Evolutionary conservation across 331 rosid species (phyloP), one percentile per base, ranked within the genome.

Genomic region (Spiraea crenata): DNA sequence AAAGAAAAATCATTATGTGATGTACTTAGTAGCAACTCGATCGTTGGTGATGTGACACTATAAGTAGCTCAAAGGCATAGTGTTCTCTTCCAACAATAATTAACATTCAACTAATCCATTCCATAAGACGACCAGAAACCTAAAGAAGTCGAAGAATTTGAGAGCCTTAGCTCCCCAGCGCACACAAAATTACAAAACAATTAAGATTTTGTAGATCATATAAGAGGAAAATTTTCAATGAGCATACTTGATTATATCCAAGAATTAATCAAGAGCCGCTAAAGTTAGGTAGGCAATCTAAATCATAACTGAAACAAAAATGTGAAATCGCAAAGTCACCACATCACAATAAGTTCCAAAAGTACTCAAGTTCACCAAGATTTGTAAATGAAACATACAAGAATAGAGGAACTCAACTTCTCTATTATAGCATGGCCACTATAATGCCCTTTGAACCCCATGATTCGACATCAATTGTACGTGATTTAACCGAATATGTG

Each of bases 401-500:
- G 57, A 65, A 65, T 34, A 15, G 48, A 65, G 57, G 70, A 61
- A 46, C 69, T 17, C 54, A 63, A 63, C 65, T 59, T 41, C 37
- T 2, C 65, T 37, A 6, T 37, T 59, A 37, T 7, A 9, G 19
- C 46, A 16, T 38, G 46, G 38, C 6, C 6, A 62, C 67, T 5
- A 17, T 42, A 17, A 41, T 63, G 51, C n/a, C 51, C 17, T 63
- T 41, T 44, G 39, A 31, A 19, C 38, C 37, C 37, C 52, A 11
- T 42, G 38, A 63, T 63, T 42, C 39, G 68, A 63, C 68, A 63
- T 42, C 39, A 1, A 63, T 41, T 19, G 12, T 9, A 45, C 49
- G 49, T 45, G 49, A 5, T 25, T 0, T 25, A 25, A 25, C 49
- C 12, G 3, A 12, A 14, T 48, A 12, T 48, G 14, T 48, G 15